These are phyloP conservation scores for Moricandia arvensis DNA, from an alignment of 345 rosid genomes.

Conservation along the genomic window DNA sequence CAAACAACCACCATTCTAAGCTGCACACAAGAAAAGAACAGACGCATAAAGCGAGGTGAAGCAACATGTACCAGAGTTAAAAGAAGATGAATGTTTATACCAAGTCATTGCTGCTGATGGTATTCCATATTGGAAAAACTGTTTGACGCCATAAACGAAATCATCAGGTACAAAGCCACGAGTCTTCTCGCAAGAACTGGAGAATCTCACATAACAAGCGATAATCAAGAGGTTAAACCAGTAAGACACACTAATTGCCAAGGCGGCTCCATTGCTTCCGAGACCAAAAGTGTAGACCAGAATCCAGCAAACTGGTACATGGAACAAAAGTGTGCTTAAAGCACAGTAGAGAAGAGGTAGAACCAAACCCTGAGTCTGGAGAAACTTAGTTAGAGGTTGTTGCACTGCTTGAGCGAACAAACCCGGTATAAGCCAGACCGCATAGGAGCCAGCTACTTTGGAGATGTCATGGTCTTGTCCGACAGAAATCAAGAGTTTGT, in stretches of 20 bases:
- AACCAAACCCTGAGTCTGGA: constrained; percentile 31
- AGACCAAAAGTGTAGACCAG: constrained; percentile 14
- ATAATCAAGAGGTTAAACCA: constrained; percentile 47
- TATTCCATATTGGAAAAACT: constrained; percentile 42
- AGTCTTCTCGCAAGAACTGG: constrained; percentile 43
- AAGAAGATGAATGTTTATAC: constrained; percentile 20
- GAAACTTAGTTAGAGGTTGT: constrained; percentile 24
- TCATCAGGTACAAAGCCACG: constrained; percentile 24
- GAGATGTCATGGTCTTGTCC: constrained; percentile 36
- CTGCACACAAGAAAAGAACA: constrained; percentile 28
- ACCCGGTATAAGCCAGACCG: constrained; percentile 28
- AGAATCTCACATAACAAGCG: constrained; percentile 33
- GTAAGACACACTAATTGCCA: constrained; percentile 44
- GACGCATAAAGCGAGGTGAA: not conserved
- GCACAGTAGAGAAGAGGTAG: constrained; percentile 20
- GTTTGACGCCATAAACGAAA: constrained; percentile 26
- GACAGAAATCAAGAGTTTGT: constrained; percentile 16
- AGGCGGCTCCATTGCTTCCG: constrained; percentile 44
- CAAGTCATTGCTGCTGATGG: constrained; percentile 59
- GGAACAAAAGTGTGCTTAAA: constrained; percentile 22
- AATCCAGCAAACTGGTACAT: constrained; percentile 14
- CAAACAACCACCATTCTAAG: constrained; percentile 71
- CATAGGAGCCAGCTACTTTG: constrained; percentile 25
- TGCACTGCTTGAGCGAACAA: constrained; percentile 23
- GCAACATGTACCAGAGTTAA: not conserved